Percentiles rank a stretch among this genome's conserved stretches.
Conservation (phyloP, 2,329 filamentous ascomycete species). For the Metarhizium anisopliae region DNA sequence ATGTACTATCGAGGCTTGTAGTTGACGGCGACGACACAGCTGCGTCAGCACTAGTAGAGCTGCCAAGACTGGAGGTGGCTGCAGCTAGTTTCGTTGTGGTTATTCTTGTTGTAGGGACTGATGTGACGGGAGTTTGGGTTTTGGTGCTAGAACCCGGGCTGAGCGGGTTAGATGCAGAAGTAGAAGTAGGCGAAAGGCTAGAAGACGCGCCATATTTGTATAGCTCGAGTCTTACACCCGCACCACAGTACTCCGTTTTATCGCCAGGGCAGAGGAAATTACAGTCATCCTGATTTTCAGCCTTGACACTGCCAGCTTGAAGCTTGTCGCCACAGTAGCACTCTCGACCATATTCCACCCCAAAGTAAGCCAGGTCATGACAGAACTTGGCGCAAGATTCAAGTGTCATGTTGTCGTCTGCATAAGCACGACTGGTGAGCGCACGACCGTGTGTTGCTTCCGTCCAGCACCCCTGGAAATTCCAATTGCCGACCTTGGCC, state of each 20-base stretch:
- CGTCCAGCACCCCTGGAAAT: constrained; percentile 27
- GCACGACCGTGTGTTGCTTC: constrained; percentile 23
- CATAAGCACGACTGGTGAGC: constrained; percentile 17
- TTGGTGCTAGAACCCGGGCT: background rate
- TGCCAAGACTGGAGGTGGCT: background rate
- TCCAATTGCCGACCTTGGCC: constrained; percentile 17
- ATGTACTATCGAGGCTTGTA: background rate
- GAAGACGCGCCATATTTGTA: constrained; percentile 26
- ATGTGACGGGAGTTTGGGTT: background rate
- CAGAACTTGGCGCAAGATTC: constrained; percentile 24
- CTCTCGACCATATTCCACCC: constrained; percentile 28
- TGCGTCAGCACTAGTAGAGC: too few relatives aligned
- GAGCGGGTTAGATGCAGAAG: constrained; percentile 13
- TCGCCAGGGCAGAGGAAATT: constrained; percentile 26
- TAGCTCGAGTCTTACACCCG: constrained; percentile 20
- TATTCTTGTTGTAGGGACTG: background rate
- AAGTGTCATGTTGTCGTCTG: constrained; percentile 23
- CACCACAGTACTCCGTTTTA: constrained; percentile 21
- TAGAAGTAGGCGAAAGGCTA: constrained; percentile 14
- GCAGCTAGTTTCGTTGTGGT: background rate
- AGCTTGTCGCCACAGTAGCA: constrained; percentile 28
- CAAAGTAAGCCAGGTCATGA: constrained; percentile 23
- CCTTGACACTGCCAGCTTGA: constrained; percentile 15
- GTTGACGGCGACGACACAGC: background rate
- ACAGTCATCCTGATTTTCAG: constrained; percentile 23